A percentile compares a stretch with the other conserved stretches of the same genome.
These are phyloP conservation scores for Blastocystis sp. DNA, from an alignment of 352 stramenopile genomes.

Conservation along the genomic window DNA sequence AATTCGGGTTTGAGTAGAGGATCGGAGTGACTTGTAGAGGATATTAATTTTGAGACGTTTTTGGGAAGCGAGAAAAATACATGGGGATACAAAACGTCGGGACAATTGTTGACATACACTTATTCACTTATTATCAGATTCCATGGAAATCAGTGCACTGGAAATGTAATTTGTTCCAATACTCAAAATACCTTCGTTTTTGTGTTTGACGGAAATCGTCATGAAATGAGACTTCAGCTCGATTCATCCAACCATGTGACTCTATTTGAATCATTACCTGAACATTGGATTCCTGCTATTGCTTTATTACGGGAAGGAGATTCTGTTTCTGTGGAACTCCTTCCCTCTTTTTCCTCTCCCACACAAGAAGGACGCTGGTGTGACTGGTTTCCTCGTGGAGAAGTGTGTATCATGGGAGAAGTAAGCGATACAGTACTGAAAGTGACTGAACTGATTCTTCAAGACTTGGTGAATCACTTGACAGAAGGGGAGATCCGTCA, in stretches of 20 bases:
- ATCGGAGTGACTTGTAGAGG: not conserved
- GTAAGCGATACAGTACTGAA: not conserved
- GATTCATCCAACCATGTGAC: not conserved
- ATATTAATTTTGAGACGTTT: not conserved
- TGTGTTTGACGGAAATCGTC: not conserved
- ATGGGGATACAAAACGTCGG: slow-evolving; percentile 31
- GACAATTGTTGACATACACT: not conserved
- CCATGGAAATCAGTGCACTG: slow-evolving; percentile 19
- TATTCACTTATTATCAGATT: not conserved
- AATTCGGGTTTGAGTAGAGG: not conserved
- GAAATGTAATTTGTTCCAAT: not conserved
- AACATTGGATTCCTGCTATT: slow-evolving; percentile 4
- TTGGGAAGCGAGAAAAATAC: slow-evolving; percentile 4
- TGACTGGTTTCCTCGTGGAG: not conserved
- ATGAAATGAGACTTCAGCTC: not conserved
- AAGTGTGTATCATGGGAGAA: not conserved
- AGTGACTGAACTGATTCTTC: not conserved
- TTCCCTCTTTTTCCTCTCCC: not conserved
- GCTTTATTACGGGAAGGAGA: not conserved
- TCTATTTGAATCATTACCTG: slow-evolving; percentile 19
- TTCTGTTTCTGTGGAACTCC: not conserved
- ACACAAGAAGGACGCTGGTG: not conserved
- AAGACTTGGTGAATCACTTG: not conserved
- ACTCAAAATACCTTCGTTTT: not conserved
- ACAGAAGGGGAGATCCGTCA: not conserved